These are phyloP conservation scores for Noccaea bulbosa DNA, from an alignment of 345 rosid species.

Conservation along the genomic window DNA sequence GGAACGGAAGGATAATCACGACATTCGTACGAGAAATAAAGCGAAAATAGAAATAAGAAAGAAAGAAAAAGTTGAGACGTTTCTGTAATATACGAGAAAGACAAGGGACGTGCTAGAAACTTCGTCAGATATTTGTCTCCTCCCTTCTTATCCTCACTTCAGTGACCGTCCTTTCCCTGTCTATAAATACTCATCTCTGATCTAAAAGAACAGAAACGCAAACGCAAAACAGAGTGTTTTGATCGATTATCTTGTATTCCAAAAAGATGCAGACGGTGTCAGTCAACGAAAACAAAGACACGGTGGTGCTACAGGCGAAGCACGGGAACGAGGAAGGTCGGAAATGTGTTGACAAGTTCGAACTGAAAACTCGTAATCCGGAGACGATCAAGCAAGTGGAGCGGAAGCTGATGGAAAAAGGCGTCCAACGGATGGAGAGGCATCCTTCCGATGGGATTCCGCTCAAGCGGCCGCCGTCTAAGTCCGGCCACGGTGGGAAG, in stretches of 20 bases:
- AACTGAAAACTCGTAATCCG: slow-evolving; percentile 50
- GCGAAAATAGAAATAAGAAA: not conserved
- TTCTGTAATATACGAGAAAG: slow-evolving; percentile 29
- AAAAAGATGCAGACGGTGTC: slow-evolving; percentile 42
- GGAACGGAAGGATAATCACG: slow-evolving; percentile 22
- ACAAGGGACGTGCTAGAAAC: slow-evolving; percentile 22
- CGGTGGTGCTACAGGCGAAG: slow-evolving; percentile 52
- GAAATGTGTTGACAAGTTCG: slow-evolving; percentile 54
- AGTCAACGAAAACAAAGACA: slow-evolving; percentile 48
- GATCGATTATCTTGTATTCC: not conserved
- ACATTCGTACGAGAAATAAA: slow-evolving; percentile 2
- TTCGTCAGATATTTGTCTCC: slow-evolving; percentile 33
- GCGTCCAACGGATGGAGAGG: slow-evolving; percentile 72
- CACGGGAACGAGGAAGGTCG: slow-evolving; percentile 56
- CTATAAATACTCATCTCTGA: slow-evolving; percentile 15
- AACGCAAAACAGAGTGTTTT: not conserved
- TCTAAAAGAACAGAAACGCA: slow-evolving; percentile 10
- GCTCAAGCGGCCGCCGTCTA: slow-evolving; percentile 59
- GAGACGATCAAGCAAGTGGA: slow-evolving; percentile 68
- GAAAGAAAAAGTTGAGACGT: not conserved
- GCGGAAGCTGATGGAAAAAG: slow-evolving; percentile 72
- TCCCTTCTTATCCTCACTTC: slow-evolving; percentile 32
- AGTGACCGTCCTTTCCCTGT: not conserved
- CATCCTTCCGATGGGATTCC: slow-evolving; percentile 70
- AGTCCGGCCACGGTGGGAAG: slow-evolving; percentile 85